A percentile compares a stretch with the other conserved stretches of the same genome.
These are phyloP conservation scores for Tulasnella sp. DNA, from an alignment of 768 basidiomycete species.

Conservation along the genomic window DNA sequence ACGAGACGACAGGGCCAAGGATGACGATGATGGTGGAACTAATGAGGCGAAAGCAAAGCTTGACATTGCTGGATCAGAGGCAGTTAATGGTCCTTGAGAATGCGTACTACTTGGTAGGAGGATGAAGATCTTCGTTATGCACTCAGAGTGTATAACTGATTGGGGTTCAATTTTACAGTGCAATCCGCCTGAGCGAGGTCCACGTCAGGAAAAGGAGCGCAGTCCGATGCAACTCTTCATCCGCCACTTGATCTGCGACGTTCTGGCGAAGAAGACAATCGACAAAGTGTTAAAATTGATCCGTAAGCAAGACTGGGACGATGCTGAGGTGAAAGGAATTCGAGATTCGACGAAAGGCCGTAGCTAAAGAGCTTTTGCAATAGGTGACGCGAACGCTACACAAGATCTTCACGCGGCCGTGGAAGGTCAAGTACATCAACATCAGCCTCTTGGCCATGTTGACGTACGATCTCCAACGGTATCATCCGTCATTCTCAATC, in stretches of 20 bases:
- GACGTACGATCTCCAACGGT: conserved; percentile 87
- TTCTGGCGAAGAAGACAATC: conserved; percentile 84
- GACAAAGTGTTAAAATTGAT: conserved; percentile 92
- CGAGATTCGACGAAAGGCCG: neutral
- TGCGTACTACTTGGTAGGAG: conserved; percentile 83
- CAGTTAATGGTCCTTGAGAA: conserved; percentile 88
- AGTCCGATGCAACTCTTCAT: conserved; percentile 87
- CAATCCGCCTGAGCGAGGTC: conserved; percentile 90
- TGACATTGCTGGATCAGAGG: conserved; percentile 87
- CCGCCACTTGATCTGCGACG: conserved; percentile 88
- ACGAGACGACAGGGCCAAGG: conserved; percentile 76
- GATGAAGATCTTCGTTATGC: neutral
- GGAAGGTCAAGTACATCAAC: conserved; percentile 92
- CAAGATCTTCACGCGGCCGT: conserved; percentile 93
- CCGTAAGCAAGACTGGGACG: conserved; percentile 95
- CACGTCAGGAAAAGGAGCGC: conserved; percentile 75
- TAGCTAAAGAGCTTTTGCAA: neutral
- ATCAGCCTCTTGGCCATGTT: conserved; percentile 86
- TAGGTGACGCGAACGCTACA: conserved; percentile 54
- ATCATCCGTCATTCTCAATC: conserved; percentile 81
- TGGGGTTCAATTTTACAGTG: conserved; percentile 48
- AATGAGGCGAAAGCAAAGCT: conserved; percentile 87
- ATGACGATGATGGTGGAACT: conserved; percentile 93
- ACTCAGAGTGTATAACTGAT: no score
- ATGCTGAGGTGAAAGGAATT: conserved; percentile 31